Evolutionary conservation across 1,284 basidiomycete species (phyloP).

Genomic region (Sporisorium exsertum): DNA sequence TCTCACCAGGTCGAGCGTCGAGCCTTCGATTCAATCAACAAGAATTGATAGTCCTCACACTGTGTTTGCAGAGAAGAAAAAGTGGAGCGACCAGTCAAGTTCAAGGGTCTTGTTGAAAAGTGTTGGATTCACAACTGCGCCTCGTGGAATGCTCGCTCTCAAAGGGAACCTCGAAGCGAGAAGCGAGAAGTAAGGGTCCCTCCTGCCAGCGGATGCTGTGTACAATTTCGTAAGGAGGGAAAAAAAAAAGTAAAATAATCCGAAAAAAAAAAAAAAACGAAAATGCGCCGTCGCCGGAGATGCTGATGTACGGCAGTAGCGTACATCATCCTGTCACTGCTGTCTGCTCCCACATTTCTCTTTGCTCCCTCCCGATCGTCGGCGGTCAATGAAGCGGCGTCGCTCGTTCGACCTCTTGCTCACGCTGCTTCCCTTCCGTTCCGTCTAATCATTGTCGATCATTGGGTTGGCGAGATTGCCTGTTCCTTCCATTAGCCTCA

Average conservation of each 20-base stretch:
- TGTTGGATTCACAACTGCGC: background rate
- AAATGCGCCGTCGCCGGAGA: background rate
- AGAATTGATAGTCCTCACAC: no score
- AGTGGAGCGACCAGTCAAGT: background rate
- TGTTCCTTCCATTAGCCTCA: background rate
- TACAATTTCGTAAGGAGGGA: background rate
- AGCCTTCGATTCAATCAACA: background rate
- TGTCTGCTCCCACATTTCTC: no score
- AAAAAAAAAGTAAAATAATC: background rate
- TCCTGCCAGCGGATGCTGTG: background rate
- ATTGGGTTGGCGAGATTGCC: background rate
- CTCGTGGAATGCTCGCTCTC: background rate
- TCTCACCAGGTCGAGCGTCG: background rate
- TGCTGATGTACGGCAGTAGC: no score
- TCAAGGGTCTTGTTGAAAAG: background rate
- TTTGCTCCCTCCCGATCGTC: no score
- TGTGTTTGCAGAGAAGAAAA: background rate
- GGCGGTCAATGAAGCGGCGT: no score
- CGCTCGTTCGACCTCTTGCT: no score
- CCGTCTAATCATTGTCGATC: background rate
- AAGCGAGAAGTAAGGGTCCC: background rate
- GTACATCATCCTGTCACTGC: background rate
- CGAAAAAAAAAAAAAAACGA: background rate
- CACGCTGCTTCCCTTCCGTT: no score
- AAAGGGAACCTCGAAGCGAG: background rate